phyloP scores from a whole-genome alignment of 2,329 filamentous ascomycete species.

The Alternaria viburni region DNA sequence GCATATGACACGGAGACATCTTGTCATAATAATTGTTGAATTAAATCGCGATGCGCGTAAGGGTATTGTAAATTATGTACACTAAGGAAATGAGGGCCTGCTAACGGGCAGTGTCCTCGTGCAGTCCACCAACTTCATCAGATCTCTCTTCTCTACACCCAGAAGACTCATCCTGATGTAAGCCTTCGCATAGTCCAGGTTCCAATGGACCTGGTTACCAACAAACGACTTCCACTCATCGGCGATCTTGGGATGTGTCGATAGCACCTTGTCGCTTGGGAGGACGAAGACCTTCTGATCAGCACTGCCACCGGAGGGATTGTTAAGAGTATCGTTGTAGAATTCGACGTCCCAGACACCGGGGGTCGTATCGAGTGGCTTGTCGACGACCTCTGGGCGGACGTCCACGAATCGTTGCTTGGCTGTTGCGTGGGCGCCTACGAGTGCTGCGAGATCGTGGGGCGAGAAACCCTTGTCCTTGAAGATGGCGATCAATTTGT shows the following conservation, averaged over 20 bases:
- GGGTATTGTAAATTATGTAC: background rate
- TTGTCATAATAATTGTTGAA: background rate
- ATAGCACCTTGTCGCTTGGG: slow-evolving; percentile 34
- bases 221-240: slow-evolving; percentile 36
- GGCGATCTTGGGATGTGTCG: slow-evolving; percentile 34
- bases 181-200: slow-evolving; percentile 41
- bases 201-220: slow-evolving; percentile 38
- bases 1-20: background rate
- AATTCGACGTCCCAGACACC: slow-evolving; percentile 59
- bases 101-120: slow-evolving; percentile 37
- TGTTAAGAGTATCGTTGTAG: slow-evolving; percentile 51
- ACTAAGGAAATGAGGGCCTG: slow-evolving; percentile 13
- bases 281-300: slow-evolving; percentile 37
- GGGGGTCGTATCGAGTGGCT: slow-evolving; percentile 57
- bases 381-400: slow-evolving; percentile 40
- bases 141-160: slow-evolving; percentile 31
- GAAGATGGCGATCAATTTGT: slow-evolving; percentile 57
- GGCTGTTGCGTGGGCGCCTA: slow-evolving; percentile 61
- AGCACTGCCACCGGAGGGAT: slow-evolving; percentile 18
- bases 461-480: slow-evolving; percentile 58
- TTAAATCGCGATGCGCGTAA: background rate
- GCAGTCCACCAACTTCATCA: slow-evolving; percentile 34
- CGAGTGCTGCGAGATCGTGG: slow-evolving; percentile 59
- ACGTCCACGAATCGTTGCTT: slow-evolving; percentile 57
- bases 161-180: slow-evolving; percentile 40